Evolutionary conservation across 2,329 filamentous ascomycete species (phyloP).

Genomic region (Fusarium sp.): DNA sequence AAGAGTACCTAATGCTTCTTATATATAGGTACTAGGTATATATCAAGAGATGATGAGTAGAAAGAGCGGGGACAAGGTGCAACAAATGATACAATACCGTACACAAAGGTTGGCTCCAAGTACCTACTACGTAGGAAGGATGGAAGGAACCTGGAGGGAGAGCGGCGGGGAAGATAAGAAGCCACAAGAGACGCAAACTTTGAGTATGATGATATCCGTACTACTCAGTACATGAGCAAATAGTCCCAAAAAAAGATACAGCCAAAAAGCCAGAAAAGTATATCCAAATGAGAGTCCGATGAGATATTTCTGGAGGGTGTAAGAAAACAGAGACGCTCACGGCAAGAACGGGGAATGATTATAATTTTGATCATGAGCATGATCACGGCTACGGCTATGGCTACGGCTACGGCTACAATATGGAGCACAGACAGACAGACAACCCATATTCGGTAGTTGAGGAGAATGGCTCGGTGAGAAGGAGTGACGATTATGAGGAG

Average conservation of each 20-base stretch:
- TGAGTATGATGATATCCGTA: conserved; percentile 9
- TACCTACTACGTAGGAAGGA: not conserved
- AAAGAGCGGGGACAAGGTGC: conserved; percentile 8
- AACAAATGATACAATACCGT: not conserved
- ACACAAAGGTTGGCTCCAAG: not conserved
- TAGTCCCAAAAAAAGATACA: not conserved
- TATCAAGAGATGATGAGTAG: conserved; percentile 7
- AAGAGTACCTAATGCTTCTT: not conserved
- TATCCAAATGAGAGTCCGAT: conserved; percentile 33
- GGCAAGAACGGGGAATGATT: conserved; percentile 6
- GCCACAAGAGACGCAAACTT: conserved; percentile 30
- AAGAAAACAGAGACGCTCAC: conserved; percentile 11
- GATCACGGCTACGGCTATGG: too few relatives aligned
- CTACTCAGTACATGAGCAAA: conserved; percentile 2
- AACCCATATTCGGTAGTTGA: conserved; percentile 20
- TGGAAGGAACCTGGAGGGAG: conserved; percentile 24
- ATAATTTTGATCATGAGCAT: too few relatives aligned
- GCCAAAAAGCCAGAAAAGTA: conserved; percentile 27
- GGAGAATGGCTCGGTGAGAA: conserved; percentile 5
- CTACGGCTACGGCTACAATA: not conserved
- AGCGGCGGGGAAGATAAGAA: conserved; percentile 40
- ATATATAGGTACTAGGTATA: not conserved
- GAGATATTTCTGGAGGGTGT: conserved; percentile 29
- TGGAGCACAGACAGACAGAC: not conserved
- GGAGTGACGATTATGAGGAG: conserved; percentile 8